Base-by-base conservation (phyloP, 345 rosid species). In the Salix dunnii region DNA sequence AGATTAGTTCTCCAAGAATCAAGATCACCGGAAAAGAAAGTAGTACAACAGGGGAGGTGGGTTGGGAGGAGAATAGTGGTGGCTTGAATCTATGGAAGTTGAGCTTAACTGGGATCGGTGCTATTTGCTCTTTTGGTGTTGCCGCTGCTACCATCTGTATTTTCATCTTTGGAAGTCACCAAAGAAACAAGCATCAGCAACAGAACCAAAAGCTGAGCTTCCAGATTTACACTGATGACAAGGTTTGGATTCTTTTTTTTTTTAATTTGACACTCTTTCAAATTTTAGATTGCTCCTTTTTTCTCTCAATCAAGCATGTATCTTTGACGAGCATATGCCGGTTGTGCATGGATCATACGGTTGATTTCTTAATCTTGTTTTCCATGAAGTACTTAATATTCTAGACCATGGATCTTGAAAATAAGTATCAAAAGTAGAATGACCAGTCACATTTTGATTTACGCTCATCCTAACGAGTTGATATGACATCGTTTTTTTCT, bases 91-190 rank as follows among this genome's bases (percentile, higher is more conserved):
- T 95, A 1, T 90, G 98, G 97, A 93, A 92, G 78, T 82, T 86
- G 93, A 85, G 98, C 83, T 84, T 91, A 42, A 90, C 83, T 61
- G 97, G 99, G 62, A 84, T 96, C 73, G 96, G 98, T 79, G 92
- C 99, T 8, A 86, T 96, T 63, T 96, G 98, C 71, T 90, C 98
- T 3, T 92, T 96, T 25, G 98, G 98, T n/a, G 85, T 89, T 76
- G 98, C 99, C 62, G 98, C 98, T 23, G 97, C 94, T 60, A 90
- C 97, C n/a, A 71, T 92, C 9, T 90, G 92, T 70, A 83, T 91
- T 73, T 69, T 93, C 81, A 75, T 93, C 38, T 49, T 91, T 25
- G 93, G 97, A 9, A 87, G 83, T 81, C 93, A 78, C 66, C 91
- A 89, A 20, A 87, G 82, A 61, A 82, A 77, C 86, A 88, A 82